phyloP scores from a whole-genome alignment of 2,329 filamentous ascomycete species.

The Calonectria leucothoes region DNA sequence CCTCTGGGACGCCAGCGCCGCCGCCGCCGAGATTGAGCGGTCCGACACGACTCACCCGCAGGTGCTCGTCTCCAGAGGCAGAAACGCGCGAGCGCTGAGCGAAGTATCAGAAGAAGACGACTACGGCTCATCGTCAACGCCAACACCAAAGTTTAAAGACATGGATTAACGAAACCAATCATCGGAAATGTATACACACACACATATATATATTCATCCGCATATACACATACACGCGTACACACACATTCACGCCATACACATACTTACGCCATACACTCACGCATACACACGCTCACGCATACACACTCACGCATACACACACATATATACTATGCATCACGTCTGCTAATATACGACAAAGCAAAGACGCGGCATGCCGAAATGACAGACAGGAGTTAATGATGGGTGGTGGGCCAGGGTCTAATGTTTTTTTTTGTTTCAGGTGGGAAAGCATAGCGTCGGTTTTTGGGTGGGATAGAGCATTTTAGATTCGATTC shows the following conservation, averaged over 20 bases:
- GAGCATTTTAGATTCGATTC: constrained; percentile 1
- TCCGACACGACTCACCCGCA: not conserved
- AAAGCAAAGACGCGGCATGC: constrained; percentile 7
- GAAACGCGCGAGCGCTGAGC: not conserved
- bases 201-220: not conserved
- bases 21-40: not conserved
- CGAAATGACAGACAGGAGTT: constrained; percentile 1
- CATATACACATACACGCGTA: not conserved
- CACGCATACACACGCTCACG: not conserved
- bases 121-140: not conserved
- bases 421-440: not conserved
- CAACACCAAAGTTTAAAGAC: not conserved
- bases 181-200: not conserved
- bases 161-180: not conserved
- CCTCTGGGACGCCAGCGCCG: not conserved
- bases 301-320: not conserved
- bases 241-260: not conserved
- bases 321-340: not conserved
- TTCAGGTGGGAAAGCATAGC: not conserved
- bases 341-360: not conserved
- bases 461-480: not conserved
- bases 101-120: constrained; percentile 1
- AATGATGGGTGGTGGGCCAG: not conserved
- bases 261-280: not conserved
- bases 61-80: not conserved